Evolutionary conservation across 352 stramenopile genomes (phyloP).

Genomic region (Phytopythium delawarense): DNA sequence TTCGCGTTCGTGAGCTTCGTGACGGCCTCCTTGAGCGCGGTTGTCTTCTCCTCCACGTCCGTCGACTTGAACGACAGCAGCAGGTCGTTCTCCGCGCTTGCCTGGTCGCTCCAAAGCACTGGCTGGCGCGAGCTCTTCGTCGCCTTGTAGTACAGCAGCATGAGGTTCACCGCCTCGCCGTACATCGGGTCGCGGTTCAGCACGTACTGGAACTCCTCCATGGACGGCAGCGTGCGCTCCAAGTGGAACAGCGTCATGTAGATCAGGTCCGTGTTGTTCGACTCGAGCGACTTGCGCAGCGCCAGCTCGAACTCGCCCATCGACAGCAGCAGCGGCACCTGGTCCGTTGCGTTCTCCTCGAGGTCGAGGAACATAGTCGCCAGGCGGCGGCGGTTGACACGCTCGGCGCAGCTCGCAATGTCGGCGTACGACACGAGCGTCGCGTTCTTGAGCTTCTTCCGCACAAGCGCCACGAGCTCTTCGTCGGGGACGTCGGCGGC

Average conservation of each 20-base stretch:
- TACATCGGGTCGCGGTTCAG: conserved; percentile 70
- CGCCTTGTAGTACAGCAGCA: conserved; percentile 73
- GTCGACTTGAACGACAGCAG: conserved; percentile 62
- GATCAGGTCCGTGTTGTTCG: conserved; percentile 87
- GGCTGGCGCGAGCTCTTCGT: conserved; percentile 61
- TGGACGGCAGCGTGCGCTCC: conserved; percentile 70
- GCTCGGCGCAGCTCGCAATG: conserved; percentile 79
- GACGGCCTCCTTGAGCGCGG: conserved; percentile 58
- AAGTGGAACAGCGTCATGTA: conserved; percentile 89
- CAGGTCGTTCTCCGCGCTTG: conserved; percentile 70
- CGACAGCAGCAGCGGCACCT: conserved; percentile 85
- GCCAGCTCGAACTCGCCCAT: conserved; percentile 91
- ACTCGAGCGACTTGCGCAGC: conserved; percentile 85
- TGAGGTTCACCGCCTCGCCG: conserved; percentile 64
- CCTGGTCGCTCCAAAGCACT: conserved; percentile 57
- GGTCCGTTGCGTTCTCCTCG: conserved; percentile 84
- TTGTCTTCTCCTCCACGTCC: conserved; percentile 63
- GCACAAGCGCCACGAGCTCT: conserved; percentile 77
- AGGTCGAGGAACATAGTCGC: conserved; percentile 89
- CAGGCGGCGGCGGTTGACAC: conserved; percentile 72
- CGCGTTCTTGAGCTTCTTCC: conserved; percentile 79
- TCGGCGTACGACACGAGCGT: conserved; percentile 80
- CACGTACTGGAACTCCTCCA: conserved; percentile 80
- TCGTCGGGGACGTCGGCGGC: conserved; percentile 64
- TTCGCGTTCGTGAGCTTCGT: conserved; percentile 69